Conservation (phyloP, 2,329 filamentous ascomycete species). For the Fusarium proliferatum region DNA sequence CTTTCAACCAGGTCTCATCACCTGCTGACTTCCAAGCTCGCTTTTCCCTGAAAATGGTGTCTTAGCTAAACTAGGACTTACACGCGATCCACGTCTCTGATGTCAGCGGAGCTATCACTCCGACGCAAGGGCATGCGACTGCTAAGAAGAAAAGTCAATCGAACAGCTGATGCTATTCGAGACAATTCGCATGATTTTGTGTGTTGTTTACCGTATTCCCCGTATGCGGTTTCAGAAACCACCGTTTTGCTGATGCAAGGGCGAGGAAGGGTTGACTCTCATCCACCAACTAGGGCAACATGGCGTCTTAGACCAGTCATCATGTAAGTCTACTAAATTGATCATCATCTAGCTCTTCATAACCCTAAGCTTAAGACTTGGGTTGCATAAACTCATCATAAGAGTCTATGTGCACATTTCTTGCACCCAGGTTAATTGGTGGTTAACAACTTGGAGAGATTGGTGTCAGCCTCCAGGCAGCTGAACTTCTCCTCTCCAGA, state of each 20-base stretch:
- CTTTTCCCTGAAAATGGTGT: neutral
- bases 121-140: neutral
- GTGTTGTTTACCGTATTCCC: neutral
- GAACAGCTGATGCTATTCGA: slow-evolving; percentile 3
- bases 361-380: neutral
- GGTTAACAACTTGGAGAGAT: neutral
- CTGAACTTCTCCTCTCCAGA: neutral
- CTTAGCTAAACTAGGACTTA: slow-evolving; percentile 3
- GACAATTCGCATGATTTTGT: slow-evolving; percentile 14
- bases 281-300: neutral
- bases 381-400: neutral
- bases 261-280: neutral
- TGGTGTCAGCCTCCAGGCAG: no score
- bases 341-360: no score
- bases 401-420: neutral
- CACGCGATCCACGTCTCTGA: slow-evolving; percentile 12
- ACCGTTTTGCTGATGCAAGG: neutral
- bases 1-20: neutral
- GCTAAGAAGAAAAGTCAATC: neutral
- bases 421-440: neutral
- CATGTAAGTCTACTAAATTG: neutral
- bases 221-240: neutral
- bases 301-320: neutral
- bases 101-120: slow-evolving; percentile 21
- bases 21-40: neutral